Conservation (phyloP, 1,284 basidiomycete genomes). For the Naganishia sp. region DNA sequence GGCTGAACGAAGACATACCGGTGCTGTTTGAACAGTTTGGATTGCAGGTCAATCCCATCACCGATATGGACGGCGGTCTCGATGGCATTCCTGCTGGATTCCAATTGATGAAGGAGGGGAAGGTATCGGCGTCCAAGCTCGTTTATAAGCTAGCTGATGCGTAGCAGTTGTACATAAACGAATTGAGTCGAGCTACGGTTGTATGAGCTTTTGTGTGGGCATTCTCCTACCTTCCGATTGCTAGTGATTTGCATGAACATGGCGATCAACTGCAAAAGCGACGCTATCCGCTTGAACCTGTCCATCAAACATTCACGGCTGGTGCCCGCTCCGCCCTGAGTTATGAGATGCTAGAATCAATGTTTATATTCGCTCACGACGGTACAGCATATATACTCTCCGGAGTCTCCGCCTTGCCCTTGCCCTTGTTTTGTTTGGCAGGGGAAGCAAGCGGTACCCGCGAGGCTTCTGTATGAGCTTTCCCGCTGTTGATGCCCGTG, state of each 20-base stretch:
- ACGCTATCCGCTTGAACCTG: not conserved
- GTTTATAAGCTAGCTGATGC: conserved; percentile 38
- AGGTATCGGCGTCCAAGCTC: conserved; percentile 41
- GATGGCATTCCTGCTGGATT: conserved; percentile 39
- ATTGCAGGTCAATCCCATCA: conserved; percentile 43
- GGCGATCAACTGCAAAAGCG: not conserved
- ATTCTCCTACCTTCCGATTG: not conserved
- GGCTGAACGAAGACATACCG: conserved; percentile 37
- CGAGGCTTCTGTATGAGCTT: not conserved
- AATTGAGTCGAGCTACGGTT: not conserved
- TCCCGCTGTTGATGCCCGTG: not conserved
- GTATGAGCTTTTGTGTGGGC: not conserved
- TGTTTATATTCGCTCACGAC: not conserved
- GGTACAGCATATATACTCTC: conserved; percentile 11
- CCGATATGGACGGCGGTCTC: conserved; percentile 37
- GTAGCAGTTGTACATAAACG: not conserved
- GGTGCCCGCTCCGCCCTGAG: not conserved
- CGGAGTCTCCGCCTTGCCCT: not conserved
- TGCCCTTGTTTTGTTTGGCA: conserved; percentile 15
- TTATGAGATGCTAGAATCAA: not conserved
- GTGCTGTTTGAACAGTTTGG: conserved; percentile 36
- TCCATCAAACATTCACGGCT: not conserved
- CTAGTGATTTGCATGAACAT: not conserved
- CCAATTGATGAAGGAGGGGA: conserved; percentile 36
- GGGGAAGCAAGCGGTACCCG: conserved; percentile 3